Percentiles rank a stretch among this genome's conserved stretches.
Conservation (phyloP, 805 yeast genomes). For the Millerozyma acaciae region DNA sequence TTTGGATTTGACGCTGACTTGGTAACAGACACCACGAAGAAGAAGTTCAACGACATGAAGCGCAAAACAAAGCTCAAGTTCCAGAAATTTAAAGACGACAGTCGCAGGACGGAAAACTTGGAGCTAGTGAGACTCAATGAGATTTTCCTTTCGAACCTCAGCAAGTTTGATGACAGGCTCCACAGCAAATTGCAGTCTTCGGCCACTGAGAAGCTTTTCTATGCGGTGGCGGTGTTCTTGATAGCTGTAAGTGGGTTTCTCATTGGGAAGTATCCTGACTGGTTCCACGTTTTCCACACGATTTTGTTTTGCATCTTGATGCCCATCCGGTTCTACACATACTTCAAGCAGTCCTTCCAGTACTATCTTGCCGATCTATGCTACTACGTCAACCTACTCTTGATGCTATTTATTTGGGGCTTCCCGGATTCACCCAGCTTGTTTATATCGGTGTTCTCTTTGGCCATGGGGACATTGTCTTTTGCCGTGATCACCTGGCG, state of each 20-base stretch:
- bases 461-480: slow-evolving; percentile 83
- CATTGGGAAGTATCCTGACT: slow-evolving; percentile 73
- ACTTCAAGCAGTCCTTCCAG: slow-evolving; percentile 74
- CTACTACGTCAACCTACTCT: slow-evolving; percentile 76
- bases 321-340: slow-evolving; percentile 83
- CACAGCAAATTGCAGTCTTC: slow-evolving; percentile 32
- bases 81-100: slow-evolving; percentile 21
- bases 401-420: slow-evolving; percentile 74
- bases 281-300: slow-evolving; percentile 75
- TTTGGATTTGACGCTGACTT: slow-evolving; percentile 37
- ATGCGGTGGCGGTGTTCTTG: slow-evolving; percentile 64
- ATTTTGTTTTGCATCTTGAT: slow-evolving; percentile 54
- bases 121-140: slow-evolving; percentile 33
- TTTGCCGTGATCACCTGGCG: slow-evolving; percentile 97
- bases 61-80: slow-evolving; percentile 29
- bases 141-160: slow-evolving; percentile 25
- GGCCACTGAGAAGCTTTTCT: slow-evolving; percentile 68
- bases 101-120: slow-evolving; percentile 11
- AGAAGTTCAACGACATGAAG: slow-evolving; percentile 33
- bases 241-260: slow-evolving; percentile 71
- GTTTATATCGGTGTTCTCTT: slow-evolving; percentile 79
- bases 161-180: slow-evolving; percentile 33
- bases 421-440: slow-evolving; percentile 70
- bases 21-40: slow-evolving; percentile 34
- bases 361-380: slow-evolving; percentile 91